A percentile compares a stretch with the other conserved stretches of the same genome.
These are phyloP conservation scores for Ceratocystis alfenasii DNA, from an alignment of 2,329 filamentous ascomycete species.

Conservation along the genomic window DNA sequence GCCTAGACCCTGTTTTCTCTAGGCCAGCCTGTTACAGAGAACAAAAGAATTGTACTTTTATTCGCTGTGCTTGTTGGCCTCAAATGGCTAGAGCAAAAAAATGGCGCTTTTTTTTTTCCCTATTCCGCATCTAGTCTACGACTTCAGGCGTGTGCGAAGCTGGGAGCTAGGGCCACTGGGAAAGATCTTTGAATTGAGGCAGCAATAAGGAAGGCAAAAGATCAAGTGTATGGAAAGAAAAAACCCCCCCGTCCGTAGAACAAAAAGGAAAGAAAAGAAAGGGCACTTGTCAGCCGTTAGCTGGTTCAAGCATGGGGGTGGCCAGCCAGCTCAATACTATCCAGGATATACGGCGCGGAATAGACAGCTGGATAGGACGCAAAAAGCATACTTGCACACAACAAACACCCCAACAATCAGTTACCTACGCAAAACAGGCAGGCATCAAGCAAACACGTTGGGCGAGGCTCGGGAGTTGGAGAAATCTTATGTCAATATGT, in stretches of 20 bases:
- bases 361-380: not conserved
- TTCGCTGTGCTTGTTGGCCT: not conserved
- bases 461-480: not conserved
- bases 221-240: not conserved
- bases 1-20: not conserved
- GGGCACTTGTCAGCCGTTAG: not conserved
- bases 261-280: slow-evolving; percentile 3
- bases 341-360: not conserved
- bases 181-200: not conserved
- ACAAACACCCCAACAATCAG: not conserved
- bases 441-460: not conserved
- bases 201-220: not conserved
- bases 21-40: not conserved
- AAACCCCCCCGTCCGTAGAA: too few species aligned
- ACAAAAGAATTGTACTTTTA: not conserved
- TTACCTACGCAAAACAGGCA: too few species aligned
- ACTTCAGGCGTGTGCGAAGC: not conserved
- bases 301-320: not conserved
- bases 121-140: not conserved
- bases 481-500: not conserved
- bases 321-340: not conserved
- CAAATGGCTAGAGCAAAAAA: not conserved
- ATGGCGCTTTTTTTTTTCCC: not conserved
- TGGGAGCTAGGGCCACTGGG: not conserved
- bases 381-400: not conserved